Conservation (phyloP, 179 eudicot genomes). For the Amaranthus tricolor region DNA sequence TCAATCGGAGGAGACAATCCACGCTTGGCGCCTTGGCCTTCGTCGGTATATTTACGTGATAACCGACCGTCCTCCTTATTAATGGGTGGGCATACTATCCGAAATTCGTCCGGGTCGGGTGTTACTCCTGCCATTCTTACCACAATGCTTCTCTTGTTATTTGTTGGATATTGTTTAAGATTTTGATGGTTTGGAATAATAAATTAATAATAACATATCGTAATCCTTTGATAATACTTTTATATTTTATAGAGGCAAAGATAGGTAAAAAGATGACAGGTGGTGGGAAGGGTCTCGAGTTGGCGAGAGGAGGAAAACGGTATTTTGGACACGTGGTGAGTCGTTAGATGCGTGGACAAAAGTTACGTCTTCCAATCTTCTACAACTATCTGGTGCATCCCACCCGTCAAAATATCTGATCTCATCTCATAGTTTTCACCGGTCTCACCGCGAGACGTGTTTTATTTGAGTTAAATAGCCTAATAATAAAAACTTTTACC, state of each 20-base stretch:
- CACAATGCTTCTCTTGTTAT: not conserved
- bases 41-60: slow-evolving; percentile 57
- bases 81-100: slow-evolving; percentile 44
- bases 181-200: not conserved
- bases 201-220: not conserved
- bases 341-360: not conserved
- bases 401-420: too few relatives aligned
- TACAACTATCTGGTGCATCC: not conserved
- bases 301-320: slow-evolving; percentile 1
- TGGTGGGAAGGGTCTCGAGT: slow-evolving; percentile 18
- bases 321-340: slow-evolving; percentile 16
- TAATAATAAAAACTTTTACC: too few relatives aligned
- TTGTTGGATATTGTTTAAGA: not conserved
- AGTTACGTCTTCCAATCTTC: slow-evolving; percentile 4
- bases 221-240: too few relatives aligned
- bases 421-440: too few relatives aligned
- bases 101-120: slow-evolving; percentile 43
- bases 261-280: slow-evolving; percentile 4
- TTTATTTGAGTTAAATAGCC: too few relatives aligned
- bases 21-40: slow-evolving; percentile 52
- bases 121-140: not conserved
- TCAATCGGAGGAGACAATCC: slow-evolving; percentile 65
- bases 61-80: slow-evolving; percentile 46
- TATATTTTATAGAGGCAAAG: not conserved
- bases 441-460: too few relatives aligned